Base-by-base conservation (phyloP, 75 land plant genomes). In the Pinus taeda region DNA sequence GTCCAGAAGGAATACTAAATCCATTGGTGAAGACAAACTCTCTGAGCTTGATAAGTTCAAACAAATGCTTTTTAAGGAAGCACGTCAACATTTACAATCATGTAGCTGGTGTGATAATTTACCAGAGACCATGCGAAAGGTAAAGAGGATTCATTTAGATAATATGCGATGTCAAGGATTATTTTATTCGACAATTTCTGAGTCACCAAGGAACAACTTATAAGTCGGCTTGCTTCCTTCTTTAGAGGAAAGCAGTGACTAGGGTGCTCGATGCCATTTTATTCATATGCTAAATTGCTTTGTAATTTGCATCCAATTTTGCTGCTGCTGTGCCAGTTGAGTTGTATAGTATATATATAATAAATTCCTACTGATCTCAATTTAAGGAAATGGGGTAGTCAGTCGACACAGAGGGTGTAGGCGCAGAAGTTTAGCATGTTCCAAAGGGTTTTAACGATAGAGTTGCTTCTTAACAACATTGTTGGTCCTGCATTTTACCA, bases 31-130 rank as follows among this genome's bases (percentile, higher is more conserved):
- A 14, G 53, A 59, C 18, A 29, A 55, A 62, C 7, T 18, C 6
- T 20, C 45, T 4, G 69, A 78, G 57, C 49, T 83, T 59, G 79
- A 84, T 60, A 75, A 79, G 42, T 83, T 90, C 15, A 82, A 84
- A 77, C 65, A 78, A 80, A 37, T 55, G 89, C 82, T 91, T 58
- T 62, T 4, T 18, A 65, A 66, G 59, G 88, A 88, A 60, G 85
- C 90, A 61, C 72, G 76, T 15, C 73, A 73, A 15, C 53, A 59
- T 65, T 66, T 91, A 57, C 76, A 79, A 39, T 75, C 83, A 26
- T 82, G 87, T 75, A 87, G 85, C 49, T 91, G 90, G 90, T 64
- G 67, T 6, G 80, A 84, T 66, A 30, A 88, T 29, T 88, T 91
- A n/a, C 77, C 75, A 17, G 67, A 15, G 74, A 79, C 71, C 72